Percentiles rank a stretch among this genome's conserved stretches.
Conservation (phyloP, 1,284 basidiomycete species). For the Erythrobasidium hasegawianum region DNA sequence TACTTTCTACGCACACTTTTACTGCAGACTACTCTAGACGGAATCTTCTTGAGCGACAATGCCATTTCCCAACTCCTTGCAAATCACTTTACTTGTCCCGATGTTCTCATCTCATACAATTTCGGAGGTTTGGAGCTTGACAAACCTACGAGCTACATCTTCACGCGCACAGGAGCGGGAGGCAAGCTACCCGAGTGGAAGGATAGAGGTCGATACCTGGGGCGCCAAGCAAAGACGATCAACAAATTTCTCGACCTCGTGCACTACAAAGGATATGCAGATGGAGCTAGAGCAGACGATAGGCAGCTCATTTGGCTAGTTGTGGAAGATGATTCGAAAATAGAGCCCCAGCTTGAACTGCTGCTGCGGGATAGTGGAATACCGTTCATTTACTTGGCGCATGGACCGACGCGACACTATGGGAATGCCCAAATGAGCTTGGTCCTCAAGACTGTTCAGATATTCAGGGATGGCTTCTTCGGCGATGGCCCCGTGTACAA, state of each 20-base stretch:
- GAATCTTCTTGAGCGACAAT: constrained; percentile 17
- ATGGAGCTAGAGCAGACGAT: background rate
- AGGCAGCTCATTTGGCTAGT: constrained; percentile 22
- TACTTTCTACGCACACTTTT: constrained; percentile 27
- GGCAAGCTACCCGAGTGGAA: constrained; percentile 11
- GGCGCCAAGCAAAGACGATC: constrained; percentile 13
- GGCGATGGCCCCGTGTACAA: constrained; percentile 29
- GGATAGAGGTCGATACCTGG: constrained; percentile 14
- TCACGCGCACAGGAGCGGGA: constrained; percentile 15
- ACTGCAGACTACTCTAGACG: constrained; percentile 14
- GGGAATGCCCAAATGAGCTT: constrained; percentile 25
- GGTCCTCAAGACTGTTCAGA: constrained; percentile 9
- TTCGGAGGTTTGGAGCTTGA: background rate
- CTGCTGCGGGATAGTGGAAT: constrained; percentile 2
- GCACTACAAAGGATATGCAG: constrained; percentile 9
- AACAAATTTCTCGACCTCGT: constrained; percentile 10
- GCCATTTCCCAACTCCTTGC: constrained; percentile 9
- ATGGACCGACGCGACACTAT: constrained; percentile 16
- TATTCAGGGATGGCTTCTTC: constrained; percentile 13
- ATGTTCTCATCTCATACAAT: constrained; percentile 3
- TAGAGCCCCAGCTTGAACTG: constrained; percentile 8
- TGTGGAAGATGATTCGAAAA: constrained; percentile 15
- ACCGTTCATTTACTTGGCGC: constrained; percentile 28
- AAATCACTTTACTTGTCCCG: constrained; percentile 18
- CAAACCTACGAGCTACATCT: constrained; percentile 24